A percentile compares a stretch with the other conserved stretches of the same genome.
Evolutionary conservation across 1,284 basidiomycete species (phyloP).

Genomic region (Amylostereum areolatum): DNA sequence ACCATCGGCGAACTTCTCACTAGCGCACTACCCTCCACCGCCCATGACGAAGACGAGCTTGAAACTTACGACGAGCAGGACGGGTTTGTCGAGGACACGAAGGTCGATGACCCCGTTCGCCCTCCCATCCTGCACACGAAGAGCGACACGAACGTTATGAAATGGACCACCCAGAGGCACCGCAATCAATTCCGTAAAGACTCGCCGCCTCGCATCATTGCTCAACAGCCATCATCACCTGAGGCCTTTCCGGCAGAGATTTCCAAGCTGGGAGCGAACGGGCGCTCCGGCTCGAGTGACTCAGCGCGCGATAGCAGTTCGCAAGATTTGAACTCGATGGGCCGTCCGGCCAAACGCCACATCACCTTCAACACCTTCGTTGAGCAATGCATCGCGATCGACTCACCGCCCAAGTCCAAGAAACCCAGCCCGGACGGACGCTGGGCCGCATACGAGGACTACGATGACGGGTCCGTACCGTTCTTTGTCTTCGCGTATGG

Average conservation of each 20-base stretch:
- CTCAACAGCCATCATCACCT: conserved; percentile 8
- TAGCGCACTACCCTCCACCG: conserved; percentile 51
- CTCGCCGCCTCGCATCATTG: conserved; percentile 57
- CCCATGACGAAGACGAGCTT: conserved; percentile 33
- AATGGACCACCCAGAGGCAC: conserved; percentile 40
- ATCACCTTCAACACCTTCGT: conserved; percentile 99
- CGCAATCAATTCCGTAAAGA: conserved; percentile 46
- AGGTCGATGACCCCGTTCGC: conserved; percentile 29
- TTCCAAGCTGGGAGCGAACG: neutral
- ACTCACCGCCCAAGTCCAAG: conserved; percentile 43
- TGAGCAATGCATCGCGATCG: conserved; percentile 95
- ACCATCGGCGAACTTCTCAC: conserved; percentile 88
- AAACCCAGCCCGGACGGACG: conserved; percentile 13
- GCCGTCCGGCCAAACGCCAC: conserved; percentile 52
- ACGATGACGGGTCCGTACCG: conserved; percentile 58
- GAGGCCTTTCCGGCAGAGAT: conserved; percentile 6
- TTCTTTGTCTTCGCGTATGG: conserved; percentile 2
- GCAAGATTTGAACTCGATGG: conserved; percentile 33
- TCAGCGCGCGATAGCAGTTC: conserved; percentile 23
- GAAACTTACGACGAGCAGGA: conserved; percentile 24
- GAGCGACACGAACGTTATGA: conserved; percentile 74
- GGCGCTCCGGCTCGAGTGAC: conserved; percentile 20
- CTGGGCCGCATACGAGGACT: conserved; percentile 23
- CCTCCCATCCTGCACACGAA: conserved; percentile 72
- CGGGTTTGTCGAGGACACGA: conserved; percentile 4